Conservation (phyloP, 345 rosid genomes). For the Salix arbutifolia region DNA sequence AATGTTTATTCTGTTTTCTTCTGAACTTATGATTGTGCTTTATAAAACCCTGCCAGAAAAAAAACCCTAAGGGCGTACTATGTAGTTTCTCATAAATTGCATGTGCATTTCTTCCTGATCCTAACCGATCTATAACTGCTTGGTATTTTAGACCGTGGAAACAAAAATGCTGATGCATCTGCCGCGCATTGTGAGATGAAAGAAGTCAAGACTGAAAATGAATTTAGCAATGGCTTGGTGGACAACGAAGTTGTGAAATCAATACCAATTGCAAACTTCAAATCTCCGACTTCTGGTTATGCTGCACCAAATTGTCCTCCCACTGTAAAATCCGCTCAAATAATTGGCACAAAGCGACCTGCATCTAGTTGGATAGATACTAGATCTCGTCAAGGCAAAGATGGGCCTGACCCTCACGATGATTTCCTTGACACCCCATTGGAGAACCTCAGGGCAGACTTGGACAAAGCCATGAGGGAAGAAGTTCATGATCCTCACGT, state of each 20-base stretch:
- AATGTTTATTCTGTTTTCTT: neutral
- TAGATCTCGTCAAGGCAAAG: conserved; percentile 47
- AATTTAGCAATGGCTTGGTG: conserved; percentile 23
- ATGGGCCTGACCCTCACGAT: conserved; percentile 74
- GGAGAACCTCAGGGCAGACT: conserved; percentile 51
- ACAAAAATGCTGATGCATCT: conserved; percentile 16
- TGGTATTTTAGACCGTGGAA: conserved; percentile 30
- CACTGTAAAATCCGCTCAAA: conserved; percentile 34
- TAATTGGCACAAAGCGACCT: conserved; percentile 56
- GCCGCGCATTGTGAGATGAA: conserved; percentile 21
- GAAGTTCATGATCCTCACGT: conserved; percentile 11
- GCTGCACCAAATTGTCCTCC: conserved; percentile 26
- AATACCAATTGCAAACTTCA: conserved; percentile 32
- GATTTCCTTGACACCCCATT: conserved; percentile 85
- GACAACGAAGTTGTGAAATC: conserved; percentile 34
- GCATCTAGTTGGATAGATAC: conserved; percentile 78
- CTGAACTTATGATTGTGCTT: neutral
- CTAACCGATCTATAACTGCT: conserved; percentile 10
- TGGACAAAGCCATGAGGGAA: conserved; percentile 38
- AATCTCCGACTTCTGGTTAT: conserved; percentile 24
- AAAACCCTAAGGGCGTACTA: neutral
- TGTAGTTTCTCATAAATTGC: neutral
- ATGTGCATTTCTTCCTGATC: neutral
- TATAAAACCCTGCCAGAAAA: neutral
- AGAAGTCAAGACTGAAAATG: conserved; percentile 37